Evolutionary conservation across 2,329 filamentous ascomycete genomes (phyloP).

Genomic region (Onygenales sp.): DNA sequence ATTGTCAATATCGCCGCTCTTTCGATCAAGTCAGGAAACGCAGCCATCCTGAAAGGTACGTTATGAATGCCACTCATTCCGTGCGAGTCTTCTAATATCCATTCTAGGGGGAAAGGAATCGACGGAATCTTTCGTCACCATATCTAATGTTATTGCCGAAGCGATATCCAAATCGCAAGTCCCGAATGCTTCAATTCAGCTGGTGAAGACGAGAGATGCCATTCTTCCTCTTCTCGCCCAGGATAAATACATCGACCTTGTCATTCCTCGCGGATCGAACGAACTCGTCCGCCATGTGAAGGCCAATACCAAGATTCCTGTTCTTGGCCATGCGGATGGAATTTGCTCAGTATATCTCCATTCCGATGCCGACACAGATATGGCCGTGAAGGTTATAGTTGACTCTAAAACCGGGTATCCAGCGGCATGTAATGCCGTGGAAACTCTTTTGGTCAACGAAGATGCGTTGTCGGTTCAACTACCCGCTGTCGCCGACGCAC

Average conservation of each 20-base stretch:
- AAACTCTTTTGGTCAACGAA: conserved; percentile 80
- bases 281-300: conserved; percentile 88
- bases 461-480: conserved; percentile 58
- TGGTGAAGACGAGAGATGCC: conserved; percentile 85
- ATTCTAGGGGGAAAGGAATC: conserved; percentile 80
- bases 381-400: conserved; percentile 67
- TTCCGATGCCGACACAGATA: conserved; percentile 60
- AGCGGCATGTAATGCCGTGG: conserved; percentile 89
- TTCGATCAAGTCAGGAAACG: conserved; percentile 94
- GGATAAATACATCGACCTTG: conserved; percentile 83
- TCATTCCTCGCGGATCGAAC: conserved; percentile 85
- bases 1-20: conserved; percentile 96
- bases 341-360: conserved; percentile 83
- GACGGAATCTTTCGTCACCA: conserved; percentile 86
- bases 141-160: conserved; percentile 71
- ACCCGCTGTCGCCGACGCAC: conserved; percentile 61
- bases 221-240: conserved; percentile 80
- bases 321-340: conserved; percentile 91
- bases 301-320: conserved; percentile 81
- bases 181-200: conserved; percentile 78
- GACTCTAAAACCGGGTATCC: conserved; percentile 94
- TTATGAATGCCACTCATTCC: neutral
- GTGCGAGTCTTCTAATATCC: conserved; percentile 4
- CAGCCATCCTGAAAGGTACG: conserved; percentile 82
- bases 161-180: conserved; percentile 66